Percentiles rank a stretch among this genome's conserved stretches.
phyloP scores from a whole-genome alignment of 768 basidiomycete genomes.

The Russula sp. region DNA sequence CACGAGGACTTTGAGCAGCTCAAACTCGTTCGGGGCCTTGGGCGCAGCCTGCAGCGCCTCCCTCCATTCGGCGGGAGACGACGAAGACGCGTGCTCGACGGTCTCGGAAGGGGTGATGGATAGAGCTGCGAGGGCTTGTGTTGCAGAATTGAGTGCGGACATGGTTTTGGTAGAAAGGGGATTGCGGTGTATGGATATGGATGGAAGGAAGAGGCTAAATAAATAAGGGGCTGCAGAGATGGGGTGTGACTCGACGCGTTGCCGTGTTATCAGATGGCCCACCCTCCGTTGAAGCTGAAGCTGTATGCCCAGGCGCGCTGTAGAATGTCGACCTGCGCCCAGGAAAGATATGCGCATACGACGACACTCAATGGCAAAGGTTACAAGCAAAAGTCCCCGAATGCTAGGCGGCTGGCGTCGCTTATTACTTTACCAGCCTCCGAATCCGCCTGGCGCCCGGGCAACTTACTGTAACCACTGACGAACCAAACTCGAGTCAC shows the following conservation, averaged over 20 bases:
- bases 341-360: constrained; percentile 18
- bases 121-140: constrained; percentile 43
- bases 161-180: constrained; percentile 29
- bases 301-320: background rate
- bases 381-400: background rate
- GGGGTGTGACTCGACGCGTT: constrained; percentile 24
- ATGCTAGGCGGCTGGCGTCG: background rate
- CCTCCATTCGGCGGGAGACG: constrained; percentile 72
- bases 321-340: constrained; percentile 12
- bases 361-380: constrained; percentile 6
- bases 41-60: constrained; percentile 54
- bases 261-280: constrained; percentile 24
- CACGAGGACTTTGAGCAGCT: constrained; percentile 81
- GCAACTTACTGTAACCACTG: background rate
- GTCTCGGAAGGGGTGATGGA: constrained; percentile 49
- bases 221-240: constrained; percentile 2
- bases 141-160: constrained; percentile 33
- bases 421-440: constrained; percentile 8
- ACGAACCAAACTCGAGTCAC: background rate
- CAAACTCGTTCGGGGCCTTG: constrained; percentile 51
- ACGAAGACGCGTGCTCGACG: constrained; percentile 55
- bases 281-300: background rate
- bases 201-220: background rate
- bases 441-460: background rate
- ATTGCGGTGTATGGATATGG: background rate